phyloP scores from a whole-genome alignment of 2,329 filamentous ascomycete species.

The Rhynchosporium secalis region DNA sequence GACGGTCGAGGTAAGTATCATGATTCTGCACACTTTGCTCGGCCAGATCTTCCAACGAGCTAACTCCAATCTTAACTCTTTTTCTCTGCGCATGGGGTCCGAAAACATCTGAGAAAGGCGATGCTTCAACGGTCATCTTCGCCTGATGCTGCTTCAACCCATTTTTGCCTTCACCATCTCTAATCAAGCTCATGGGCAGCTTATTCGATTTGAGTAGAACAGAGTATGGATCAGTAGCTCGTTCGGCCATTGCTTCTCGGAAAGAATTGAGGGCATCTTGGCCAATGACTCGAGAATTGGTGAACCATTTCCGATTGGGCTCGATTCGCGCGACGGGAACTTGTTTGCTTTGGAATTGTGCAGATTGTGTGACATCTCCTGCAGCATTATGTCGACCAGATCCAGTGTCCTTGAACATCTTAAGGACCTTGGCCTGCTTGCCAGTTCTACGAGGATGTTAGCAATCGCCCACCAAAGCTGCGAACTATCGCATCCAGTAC shows the following conservation, averaged over 20 bases:
- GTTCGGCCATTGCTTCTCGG: conserved; percentile 87
- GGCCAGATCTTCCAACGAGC: conserved; percentile 78
- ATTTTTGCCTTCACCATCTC: conserved; percentile 74
- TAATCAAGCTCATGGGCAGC: conserved; percentile 91
- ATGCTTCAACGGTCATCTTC: conserved; percentile 88
- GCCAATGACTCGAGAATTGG: conserved; percentile 84
- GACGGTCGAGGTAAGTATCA: conserved; percentile 75
- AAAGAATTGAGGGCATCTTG: conserved; percentile 87
- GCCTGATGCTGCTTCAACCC: conserved; percentile 90
- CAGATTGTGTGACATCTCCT: conserved; percentile 83
- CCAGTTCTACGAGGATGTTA: conserved; percentile 50
- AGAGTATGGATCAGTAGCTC: conserved; percentile 85
- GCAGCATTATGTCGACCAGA: conserved; percentile 71
- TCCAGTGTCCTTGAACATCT: conserved; percentile 87
- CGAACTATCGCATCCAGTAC: not conserved
- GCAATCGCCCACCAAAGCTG: not conserved
- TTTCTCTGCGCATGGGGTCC: conserved; percentile 93
- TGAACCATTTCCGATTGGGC: conserved; percentile 97
- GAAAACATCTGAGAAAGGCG: conserved; percentile 85
- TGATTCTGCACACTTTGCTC: conserved; percentile 78
- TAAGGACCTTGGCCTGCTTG: conserved; percentile 86
- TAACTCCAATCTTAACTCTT: conserved; percentile 83
- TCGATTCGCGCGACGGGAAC: conserved; percentile 83
- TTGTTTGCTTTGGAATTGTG: conserved; percentile 80
- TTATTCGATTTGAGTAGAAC: conserved; percentile 98